Evolutionary conservation across 169 alveolate genomes (phyloP).

Genomic region (Cryptosporidium baileyi): DNA sequence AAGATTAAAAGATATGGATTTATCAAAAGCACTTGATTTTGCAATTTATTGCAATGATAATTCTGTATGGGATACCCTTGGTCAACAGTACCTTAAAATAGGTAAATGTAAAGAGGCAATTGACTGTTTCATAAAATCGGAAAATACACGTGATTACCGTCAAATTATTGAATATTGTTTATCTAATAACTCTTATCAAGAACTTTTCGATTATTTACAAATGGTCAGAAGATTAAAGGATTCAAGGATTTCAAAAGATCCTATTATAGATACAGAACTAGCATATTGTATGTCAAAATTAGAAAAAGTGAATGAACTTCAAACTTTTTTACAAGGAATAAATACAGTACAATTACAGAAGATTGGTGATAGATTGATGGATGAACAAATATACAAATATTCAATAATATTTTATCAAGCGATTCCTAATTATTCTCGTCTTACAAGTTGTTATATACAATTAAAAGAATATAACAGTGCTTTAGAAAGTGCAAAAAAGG

Average conservation of each 20-base stretch:
- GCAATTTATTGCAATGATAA: constrained; percentile 62
- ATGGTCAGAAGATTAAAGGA: constrained; percentile 88
- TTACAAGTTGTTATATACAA: constrained; percentile 94
- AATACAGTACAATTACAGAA: constrained; percentile 89
- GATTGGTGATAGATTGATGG: constrained; percentile 92
- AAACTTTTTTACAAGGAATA: constrained; percentile 88
- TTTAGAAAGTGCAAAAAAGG: constrained; percentile 98
- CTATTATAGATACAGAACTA: constrained; percentile 90
- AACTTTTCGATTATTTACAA: constrained; percentile 85
- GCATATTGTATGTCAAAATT: constrained; percentile 91
- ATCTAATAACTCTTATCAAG: constrained; percentile 76
- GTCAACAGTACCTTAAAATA: constrained; percentile 91
- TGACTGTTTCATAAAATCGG: constrained; percentile 93
- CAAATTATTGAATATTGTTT: constrained; percentile 76
- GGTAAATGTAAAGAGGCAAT: constrained; percentile 90
- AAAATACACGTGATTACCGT: constrained; percentile 87
- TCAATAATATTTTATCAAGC: constrained; percentile 93
- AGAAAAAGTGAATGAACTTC: constrained; percentile 88
- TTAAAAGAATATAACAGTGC: constrained; percentile 94
- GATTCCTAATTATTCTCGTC: constrained; percentile 95
- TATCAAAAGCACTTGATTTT: constrained; percentile 39
- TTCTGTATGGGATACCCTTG: constrained; percentile 94
- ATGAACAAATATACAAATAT: constrained; percentile 84
- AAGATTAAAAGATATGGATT: constrained; percentile 58
- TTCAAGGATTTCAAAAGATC: constrained; percentile 84